phyloP scores from a whole-genome alignment of 2,329 filamentous ascomycete species.

The Fonsecaea erecta region DNA sequence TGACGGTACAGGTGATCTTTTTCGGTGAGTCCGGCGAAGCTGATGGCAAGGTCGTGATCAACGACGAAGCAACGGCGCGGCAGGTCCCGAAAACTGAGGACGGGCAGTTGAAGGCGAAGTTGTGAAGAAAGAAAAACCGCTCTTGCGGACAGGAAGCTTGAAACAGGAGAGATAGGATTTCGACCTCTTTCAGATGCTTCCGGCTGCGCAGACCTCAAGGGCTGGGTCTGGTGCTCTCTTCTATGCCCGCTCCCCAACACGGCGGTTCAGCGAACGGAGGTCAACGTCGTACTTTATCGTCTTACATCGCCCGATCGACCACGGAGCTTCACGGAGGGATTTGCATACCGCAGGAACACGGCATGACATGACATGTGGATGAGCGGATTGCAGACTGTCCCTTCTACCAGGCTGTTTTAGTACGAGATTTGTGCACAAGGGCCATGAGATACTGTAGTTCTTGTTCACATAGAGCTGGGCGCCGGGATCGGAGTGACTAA shows the following conservation, averaged over 20 bases:
- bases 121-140: conserved; percentile 41
- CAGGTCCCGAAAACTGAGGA: conserved; percentile 43
- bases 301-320: neutral
- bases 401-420: neutral
- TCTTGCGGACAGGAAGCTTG: neutral
- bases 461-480: neutral
- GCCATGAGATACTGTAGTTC: neutral
- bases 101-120: conserved; percentile 50
- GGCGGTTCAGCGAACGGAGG: neutral
- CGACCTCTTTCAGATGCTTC: neutral
- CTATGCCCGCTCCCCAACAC: neutral
- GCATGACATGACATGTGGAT: neutral
- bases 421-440: neutral
- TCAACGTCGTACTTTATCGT: neutral
- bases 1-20: conserved; percentile 98
- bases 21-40: conserved; percentile 81
- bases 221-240: neutral
- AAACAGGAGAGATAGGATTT: neutral
- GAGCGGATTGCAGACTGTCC: neutral
- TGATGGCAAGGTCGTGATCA: conserved; percentile 74
- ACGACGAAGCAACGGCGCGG: conserved; percentile 80
- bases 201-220: too few species aligned
- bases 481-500: neutral
- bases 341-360: neutral
- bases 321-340: neutral